Conservation (phyloP, 257 asterid species). For the Nyctanthes arbortristis region DNA sequence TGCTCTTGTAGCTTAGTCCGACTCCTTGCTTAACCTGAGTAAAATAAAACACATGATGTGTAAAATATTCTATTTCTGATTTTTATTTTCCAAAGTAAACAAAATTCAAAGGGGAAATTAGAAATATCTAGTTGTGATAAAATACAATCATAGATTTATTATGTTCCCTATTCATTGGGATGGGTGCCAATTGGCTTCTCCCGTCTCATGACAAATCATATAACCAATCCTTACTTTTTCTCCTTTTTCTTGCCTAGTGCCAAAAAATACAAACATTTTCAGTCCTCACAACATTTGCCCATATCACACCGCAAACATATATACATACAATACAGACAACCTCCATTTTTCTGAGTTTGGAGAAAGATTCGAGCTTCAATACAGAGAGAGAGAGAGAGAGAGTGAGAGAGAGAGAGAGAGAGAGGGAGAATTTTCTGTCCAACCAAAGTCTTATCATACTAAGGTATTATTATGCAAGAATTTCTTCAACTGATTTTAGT, state of each 20-base stretch:
- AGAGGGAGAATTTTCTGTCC: background rate
- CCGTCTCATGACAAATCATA: background rate
- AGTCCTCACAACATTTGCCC: background rate
- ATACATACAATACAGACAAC: constrained; percentile 16
- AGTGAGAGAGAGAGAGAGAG: background rate
- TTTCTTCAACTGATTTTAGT: background rate
- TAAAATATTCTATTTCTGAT: background rate
- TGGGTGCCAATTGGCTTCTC: background rate
- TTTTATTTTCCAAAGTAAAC: background rate
- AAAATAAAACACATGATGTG: background rate
- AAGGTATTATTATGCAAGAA: constrained; percentile 2
- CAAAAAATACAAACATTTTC: background rate
- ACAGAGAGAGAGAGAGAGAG: background rate
- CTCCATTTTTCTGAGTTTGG: constrained; percentile 41
- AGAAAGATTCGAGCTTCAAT: background rate
- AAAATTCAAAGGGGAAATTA: background rate
- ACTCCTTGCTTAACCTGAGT: no score
- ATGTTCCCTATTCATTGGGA: background rate
- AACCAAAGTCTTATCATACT: background rate
- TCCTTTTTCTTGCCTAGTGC: background rate
- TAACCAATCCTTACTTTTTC: background rate
- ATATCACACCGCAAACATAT: background rate
- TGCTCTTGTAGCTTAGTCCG: no score
- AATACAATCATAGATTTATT: background rate
- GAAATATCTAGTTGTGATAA: background rate